Evolutionary conservation across 352 stramenopile species (phyloP).

Genomic region (Phytophthora pluvialis): DNA sequence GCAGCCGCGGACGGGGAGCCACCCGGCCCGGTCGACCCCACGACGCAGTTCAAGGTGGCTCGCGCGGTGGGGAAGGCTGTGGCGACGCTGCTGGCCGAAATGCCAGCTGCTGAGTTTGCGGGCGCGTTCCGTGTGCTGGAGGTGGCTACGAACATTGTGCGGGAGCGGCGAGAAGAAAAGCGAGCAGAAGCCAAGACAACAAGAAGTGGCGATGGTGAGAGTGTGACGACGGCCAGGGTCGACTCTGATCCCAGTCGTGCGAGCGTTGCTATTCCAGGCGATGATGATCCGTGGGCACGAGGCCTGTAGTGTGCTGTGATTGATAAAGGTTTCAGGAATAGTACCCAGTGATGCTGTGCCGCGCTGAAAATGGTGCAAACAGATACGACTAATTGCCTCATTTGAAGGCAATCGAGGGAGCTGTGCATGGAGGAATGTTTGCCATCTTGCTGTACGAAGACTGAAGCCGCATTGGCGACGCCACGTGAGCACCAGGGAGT

Average conservation of each 20-base stretch:
- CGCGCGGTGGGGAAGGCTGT: slow-evolving; percentile 34
- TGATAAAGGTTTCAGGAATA: neutral
- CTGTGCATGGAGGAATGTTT: no score
- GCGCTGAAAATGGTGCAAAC: no score
- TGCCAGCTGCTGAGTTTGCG: slow-evolving; percentile 30
- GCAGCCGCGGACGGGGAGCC: neutral
- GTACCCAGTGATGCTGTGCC: no score
- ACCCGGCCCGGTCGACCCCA: slow-evolving; percentile 19
- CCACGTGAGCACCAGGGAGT: no score
- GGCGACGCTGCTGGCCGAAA: slow-evolving; percentile 30
- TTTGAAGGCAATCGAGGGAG: no score
- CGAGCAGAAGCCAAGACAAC: neutral
- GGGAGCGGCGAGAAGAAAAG: slow-evolving; percentile 19
- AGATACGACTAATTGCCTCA: no score
- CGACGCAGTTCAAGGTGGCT: slow-evolving; percentile 39
- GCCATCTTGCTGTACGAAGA: no score
- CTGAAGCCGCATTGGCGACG: no score
- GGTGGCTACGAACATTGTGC: slow-evolving; percentile 34
- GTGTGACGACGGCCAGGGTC: neutral
- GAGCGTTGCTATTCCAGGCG: neutral
- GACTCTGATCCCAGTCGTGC: slow-evolving; percentile 1
- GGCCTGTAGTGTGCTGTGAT: slow-evolving; percentile 4
- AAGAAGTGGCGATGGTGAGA: slow-evolving; percentile 15
- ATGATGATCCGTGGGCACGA: slow-evolving; percentile 17
- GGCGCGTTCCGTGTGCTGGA: slow-evolving; percentile 41